These are phyloP conservation scores for Cladosporium sp. DNA, from an alignment of 2,329 filamentous ascomycete species.

Conservation along the genomic window DNA sequence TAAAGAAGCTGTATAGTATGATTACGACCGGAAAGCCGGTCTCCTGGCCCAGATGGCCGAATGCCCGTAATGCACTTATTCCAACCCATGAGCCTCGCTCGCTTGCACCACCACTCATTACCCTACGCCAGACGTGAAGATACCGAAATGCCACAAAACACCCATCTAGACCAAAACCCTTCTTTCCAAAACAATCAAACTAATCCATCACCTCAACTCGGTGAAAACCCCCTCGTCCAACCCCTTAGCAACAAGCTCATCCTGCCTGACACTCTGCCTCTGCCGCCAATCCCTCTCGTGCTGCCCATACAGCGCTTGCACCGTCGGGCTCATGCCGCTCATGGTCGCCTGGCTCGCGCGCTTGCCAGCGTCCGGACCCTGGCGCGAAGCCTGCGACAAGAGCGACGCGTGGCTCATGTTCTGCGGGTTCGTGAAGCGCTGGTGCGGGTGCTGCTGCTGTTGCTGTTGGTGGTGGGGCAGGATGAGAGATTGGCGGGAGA, in stretches of 20 bases:
- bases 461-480: slow-evolving; percentile 5
- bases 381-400: neutral
- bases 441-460: neutral
- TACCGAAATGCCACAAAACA: too few relatives aligned
- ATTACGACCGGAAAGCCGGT: neutral
- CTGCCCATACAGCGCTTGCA: slow-evolving; percentile 9
- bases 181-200: too few relatives aligned
- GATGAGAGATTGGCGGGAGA: slow-evolving; percentile 5
- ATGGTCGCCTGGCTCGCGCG: slow-evolving; percentile 2
- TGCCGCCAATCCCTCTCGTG: slow-evolving; percentile 10
- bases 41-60: too few relatives aligned
- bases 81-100: too few relatives aligned
- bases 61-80: too few relatives aligned
- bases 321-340: slow-evolving; percentile 11
- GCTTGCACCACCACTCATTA: too few relatives aligned
- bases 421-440: neutral
- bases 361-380: slow-evolving; percentile 2
- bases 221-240: slow-evolving; percentile 11
- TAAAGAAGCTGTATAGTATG: neutral
- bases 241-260: slow-evolving; percentile 10
- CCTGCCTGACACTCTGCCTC: slow-evolving; percentile 8
- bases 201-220: neutral
- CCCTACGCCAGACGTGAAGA: too few relatives aligned
- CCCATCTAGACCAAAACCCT: too few relatives aligned
- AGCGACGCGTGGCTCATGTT: neutral